Percentiles rank a stretch among this genome's conserved stretches.
Conservation (phyloP, 169 alveolate genomes). For the Plasmodium vivax region DNA sequence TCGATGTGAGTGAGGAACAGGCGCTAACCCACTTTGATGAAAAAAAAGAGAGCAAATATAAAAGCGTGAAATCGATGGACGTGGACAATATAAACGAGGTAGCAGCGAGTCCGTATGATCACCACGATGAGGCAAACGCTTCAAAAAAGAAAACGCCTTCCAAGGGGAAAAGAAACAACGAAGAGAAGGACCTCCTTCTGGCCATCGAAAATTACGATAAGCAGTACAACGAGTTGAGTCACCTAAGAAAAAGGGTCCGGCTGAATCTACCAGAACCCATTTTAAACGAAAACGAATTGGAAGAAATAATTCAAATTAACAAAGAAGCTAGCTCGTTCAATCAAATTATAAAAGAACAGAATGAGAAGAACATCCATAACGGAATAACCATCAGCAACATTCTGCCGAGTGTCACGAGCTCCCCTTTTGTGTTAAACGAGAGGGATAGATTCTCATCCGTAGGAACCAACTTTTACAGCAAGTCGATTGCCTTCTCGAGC, state of each 20-base stretch:
- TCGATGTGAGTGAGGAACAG: conserved; percentile 90
- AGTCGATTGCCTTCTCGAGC: conserved; percentile 54
- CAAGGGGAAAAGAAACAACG: conserved; percentile 24
- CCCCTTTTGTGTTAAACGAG: conserved; percentile 41
- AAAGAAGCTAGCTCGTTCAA: conserved; percentile 67
- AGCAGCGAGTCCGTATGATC: background rate
- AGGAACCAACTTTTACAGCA: conserved; percentile 44
- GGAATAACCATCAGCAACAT: conserved; percentile 29
- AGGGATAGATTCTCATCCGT: conserved; percentile 32
- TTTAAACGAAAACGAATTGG: conserved; percentile 65
- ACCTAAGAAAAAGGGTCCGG: conserved; percentile 56
- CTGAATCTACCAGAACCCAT: conserved; percentile 59
- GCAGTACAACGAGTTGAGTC: conserved; percentile 57
- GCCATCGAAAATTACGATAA: conserved; percentile 68
- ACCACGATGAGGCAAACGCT: background rate
- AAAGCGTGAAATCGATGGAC: conserved; percentile 65
- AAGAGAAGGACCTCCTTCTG: conserved; percentile 16
- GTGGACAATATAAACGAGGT: conserved; percentile 33
- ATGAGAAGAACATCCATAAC: conserved; percentile 11
- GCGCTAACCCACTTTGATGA: conserved; percentile 87
- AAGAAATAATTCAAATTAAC: conserved; percentile 64
- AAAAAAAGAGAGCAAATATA: background rate
- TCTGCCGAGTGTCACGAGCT: conserved; percentile 43
- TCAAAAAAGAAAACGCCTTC: background rate
- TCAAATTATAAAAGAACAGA: conserved; percentile 47